These are phyloP conservation scores for Lactarius sanguifluus DNA, from an alignment of 768 basidiomycete species.

Conservation along the genomic window DNA sequence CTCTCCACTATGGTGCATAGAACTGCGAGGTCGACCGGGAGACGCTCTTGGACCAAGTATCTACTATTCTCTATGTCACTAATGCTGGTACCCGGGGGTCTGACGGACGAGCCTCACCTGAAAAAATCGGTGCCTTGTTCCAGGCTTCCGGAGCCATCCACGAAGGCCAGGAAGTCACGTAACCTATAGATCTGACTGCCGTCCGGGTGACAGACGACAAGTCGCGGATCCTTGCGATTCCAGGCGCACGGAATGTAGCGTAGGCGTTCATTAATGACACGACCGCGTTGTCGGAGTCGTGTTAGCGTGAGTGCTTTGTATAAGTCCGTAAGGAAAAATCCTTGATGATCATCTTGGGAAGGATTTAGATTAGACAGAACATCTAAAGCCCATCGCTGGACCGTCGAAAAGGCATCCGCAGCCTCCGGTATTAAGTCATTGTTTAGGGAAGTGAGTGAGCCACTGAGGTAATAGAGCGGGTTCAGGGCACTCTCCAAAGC, in stretches of 20 bases:
- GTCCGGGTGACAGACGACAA: background rate
- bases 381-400: slow-evolving; percentile 49
- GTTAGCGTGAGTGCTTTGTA: slow-evolving; percentile 40
- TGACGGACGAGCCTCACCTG: slow-evolving; percentile 12
- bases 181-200: slow-evolving; percentile 1
- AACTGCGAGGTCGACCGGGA: slow-evolving; percentile 47
- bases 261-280: slow-evolving; percentile 4
- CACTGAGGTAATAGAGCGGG: slow-evolving; percentile 49
- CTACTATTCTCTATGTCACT: slow-evolving; percentile 35
- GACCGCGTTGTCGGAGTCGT: slow-evolving; percentile 15
- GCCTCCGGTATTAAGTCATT: slow-evolving; percentile 42
- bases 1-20: slow-evolving; percentile 55
- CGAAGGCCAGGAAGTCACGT: slow-evolving; percentile 13
- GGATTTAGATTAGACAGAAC: slow-evolving; percentile 40
- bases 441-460: slow-evolving; percentile 42
- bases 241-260: slow-evolving; percentile 4
- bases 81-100: background rate
- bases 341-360: slow-evolving; percentile 5
- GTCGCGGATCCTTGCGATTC: slow-evolving; percentile 7
- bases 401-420: slow-evolving; percentile 37
- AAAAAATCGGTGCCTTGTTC: slow-evolving; percentile 43
- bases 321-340: slow-evolving; percentile 43
- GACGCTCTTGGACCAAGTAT: slow-evolving; percentile 41
- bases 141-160: slow-evolving; percentile 37
- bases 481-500: slow-evolving; percentile 49